Evolutionary conservation across 164 flowering plant genomes (phyloP), one percentile per base, ranked within the genome.

Genomic region (Liriodendron chinense): DNA sequence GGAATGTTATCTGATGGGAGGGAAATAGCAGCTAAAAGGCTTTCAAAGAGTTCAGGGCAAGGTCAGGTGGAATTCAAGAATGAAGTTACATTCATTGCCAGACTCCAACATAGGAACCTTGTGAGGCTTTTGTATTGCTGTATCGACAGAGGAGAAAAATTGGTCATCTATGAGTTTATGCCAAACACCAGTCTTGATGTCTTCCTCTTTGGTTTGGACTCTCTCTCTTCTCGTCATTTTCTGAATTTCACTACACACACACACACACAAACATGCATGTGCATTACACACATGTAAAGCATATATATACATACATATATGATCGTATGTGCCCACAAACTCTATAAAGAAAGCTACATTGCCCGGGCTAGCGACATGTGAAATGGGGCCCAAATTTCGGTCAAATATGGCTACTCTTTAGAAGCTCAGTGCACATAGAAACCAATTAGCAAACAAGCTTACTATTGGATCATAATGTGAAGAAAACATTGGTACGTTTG

Each of bases 41-140:
- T 86, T 8, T 83, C 84, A 1, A 72, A 26, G 47, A 79, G 9
- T 65, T 83, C 87, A 1, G 62, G 71, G 20, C 86, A 81, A 70
- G 89, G 89, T 20, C 24, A 73, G 1, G 70, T 70, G 25, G 85
- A 84, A 53, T 80, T 84, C 62, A 81, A 79, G 49, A 86, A 72
- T 59, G 86, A 84, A 43, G 78, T 84, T 10, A 28, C 21, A 25
- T 65, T 84, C 25, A 34, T 84, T 14, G 86, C 82, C 6, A 85
- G 82, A 66, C 87, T 85, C 72, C 84, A 82, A 63, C 89, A 86
- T 68, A 76, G 70, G 47, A 84, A 86, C 47, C 79, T 86, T 34
- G 86, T 83, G 8, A 80, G 79, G 67, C 78, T 86, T 26, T 59
- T 84, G 48, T 84, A 84, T 0, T 83, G 65, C 50, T 81, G 86